A percentile compares a stretch with the other conserved stretches of the same genome.
These are phyloP conservation scores for Lolium rigidum DNA, from an alignment of 176 grass and related monocot genomes.

Conservation along the genomic window DNA sequence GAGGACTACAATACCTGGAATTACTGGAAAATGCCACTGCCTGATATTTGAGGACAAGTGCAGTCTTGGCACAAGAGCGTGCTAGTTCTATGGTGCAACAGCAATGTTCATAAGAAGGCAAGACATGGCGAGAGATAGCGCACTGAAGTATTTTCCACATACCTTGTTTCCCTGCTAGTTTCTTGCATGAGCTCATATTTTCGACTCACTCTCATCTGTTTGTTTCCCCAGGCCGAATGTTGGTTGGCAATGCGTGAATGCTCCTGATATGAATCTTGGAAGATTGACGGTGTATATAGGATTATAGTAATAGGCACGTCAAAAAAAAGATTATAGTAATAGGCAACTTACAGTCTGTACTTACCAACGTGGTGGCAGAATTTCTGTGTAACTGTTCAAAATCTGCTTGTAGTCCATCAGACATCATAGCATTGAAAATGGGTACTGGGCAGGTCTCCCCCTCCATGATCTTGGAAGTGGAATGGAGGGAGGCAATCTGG, in stretches of 20 bases:
- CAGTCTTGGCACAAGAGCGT: not conserved
- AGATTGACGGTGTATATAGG: conserved; percentile 55
- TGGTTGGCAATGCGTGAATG: conserved; percentile 41
- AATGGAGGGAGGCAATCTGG: conserved; percentile 20
- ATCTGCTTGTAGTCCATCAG: conserved; percentile 37
- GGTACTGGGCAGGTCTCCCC: not conserved
- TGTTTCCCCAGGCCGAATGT: conserved; percentile 57
- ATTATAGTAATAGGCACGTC: not conserved
- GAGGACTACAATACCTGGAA: conserved; percentile 91
- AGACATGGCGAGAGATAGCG: conserved; percentile 15
- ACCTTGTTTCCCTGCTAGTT: not conserved
- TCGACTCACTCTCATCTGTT: conserved; percentile 27
- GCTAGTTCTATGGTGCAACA: not conserved
- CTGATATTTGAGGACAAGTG: conserved; percentile 60
- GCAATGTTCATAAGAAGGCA: conserved; percentile 11
- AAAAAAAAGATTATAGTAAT: conserved; percentile 18
- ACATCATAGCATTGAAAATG: not conserved
- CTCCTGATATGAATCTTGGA: conserved; percentile 31
- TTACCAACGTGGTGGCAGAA: conserved; percentile 39
- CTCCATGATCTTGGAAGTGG: not conserved
- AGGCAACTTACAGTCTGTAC: conserved; percentile 39
- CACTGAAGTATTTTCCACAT: conserved; percentile 29
- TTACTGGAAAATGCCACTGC: conserved; percentile 87
- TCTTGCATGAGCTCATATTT: not conserved
- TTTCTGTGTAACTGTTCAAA: conserved; percentile 51